These are phyloP conservation scores for Marchantia paleacea DNA, from an alignment of 225 moss, liverwort and hornwort genomes.

Conservation along the genomic window DNA sequence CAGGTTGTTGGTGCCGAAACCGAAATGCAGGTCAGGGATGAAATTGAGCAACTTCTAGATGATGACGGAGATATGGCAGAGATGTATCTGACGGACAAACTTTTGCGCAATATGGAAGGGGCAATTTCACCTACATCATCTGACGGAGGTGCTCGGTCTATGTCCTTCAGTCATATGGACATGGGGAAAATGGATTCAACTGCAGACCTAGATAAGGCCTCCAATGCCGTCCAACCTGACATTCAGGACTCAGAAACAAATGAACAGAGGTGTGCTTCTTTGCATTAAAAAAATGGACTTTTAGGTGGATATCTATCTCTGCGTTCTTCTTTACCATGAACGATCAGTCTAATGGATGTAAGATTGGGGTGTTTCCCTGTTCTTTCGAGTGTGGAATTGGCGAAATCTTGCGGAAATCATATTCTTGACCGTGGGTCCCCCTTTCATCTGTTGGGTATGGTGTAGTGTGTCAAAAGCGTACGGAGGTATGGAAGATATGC, in stretches of 20 bases:
- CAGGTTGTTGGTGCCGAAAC: slow-evolving; percentile 6
- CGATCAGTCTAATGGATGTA: background rate
- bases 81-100: slow-evolving; percentile 98
- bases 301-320: background rate
- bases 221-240: slow-evolving; percentile 24
- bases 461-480: slow-evolving; percentile 4
- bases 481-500: slow-evolving; percentile 39
- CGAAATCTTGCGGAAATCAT: background rate
- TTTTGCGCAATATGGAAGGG: slow-evolving; percentile 59
- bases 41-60: slow-evolving; percentile 94
- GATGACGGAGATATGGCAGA: slow-evolving; percentile 99
- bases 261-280: slow-evolving; percentile 51
- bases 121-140: slow-evolving; percentile 55
- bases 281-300: background rate
- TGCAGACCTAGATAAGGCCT: slow-evolving; percentile 37
- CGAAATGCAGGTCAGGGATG: slow-evolving; percentile 75
- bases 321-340: no score
- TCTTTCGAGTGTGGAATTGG: background rate
- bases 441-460: background rate
- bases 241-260: slow-evolving; percentile 49
- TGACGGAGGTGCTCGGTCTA: slow-evolving; percentile 49
- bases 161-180: slow-evolving; percentile 42
- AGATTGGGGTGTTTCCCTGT: background rate
- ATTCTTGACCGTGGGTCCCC: background rate
- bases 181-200: slow-evolving; percentile 14